Evolutionary conservation across 106 monocot species (phyloP), one percentile per base, ranked within the genome.

Genomic region (Dendrobium nobile): DNA sequence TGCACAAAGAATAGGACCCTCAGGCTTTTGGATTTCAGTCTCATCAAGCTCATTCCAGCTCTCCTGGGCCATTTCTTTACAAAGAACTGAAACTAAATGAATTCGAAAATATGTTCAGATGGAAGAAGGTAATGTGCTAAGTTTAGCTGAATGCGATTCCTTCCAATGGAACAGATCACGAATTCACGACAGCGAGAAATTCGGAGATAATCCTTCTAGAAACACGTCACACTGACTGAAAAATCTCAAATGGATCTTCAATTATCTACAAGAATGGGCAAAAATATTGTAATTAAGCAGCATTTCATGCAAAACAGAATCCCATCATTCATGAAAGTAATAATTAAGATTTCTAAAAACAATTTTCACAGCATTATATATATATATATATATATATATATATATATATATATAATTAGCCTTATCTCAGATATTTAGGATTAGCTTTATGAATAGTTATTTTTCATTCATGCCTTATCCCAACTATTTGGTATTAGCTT

Each of bases 1-100:
- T 31, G 81, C 74, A 73, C 87, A 87, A 73, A 81, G 77, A 56
- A 78, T 78, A 8, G 58, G 78, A 54, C 40, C 78, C 2, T 78
- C 78, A 2, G 26, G 41, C 78, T 78, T 78, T 26, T 56, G 58
- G 28, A 18, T 20, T 43, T 74, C 74, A 74, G 74, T 61, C 74
- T 74, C 74, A 19, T 74, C 43, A 7, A 74, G n/a, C 17, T 74
- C 74, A 15, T 42, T 74, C 74, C 74, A 74, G 74, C 74, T 74
- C 74, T 74, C 74, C 19, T 74, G 74, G 19, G 74, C 74, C 74
- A 74, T 74, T 74, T 15, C 33, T 74, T 27, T 2, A 15, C 51
- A 51, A 51, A 51, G 51, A 51, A 51, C 51, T 51, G 51, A 13
- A 13, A 15, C 51, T 6, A 17, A 65, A 65, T 65, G 8, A 65